phyloP scores from a whole-genome alignment of 306 rosid genomes.

The Medicago lupulina region DNA sequence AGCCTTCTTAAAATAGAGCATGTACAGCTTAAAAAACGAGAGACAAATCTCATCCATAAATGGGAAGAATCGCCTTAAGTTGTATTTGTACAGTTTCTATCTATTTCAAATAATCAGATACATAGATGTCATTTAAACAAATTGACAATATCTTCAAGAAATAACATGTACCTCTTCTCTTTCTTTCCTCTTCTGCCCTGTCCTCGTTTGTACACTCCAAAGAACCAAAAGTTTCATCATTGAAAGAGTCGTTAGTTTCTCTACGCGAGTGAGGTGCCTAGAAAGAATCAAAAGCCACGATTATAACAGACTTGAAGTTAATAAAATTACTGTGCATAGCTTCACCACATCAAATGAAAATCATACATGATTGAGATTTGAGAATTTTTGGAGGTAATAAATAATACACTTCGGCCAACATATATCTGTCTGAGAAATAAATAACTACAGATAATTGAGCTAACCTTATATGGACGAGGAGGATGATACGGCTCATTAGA shows the following conservation, averaged over 20 bases:
- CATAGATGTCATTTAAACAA: conserved; percentile 14
- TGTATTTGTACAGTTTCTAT: neutral
- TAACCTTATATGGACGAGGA: conserved; percentile 93
- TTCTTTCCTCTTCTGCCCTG: conserved; percentile 91
- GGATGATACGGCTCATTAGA: conserved; percentile 92
- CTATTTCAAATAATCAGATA: conserved; percentile 25
- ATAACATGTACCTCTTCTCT: conserved; percentile 83
- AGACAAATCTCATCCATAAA: neutral
- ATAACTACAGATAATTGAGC: conserved; percentile 25
- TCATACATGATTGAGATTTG: conserved; percentile 18
- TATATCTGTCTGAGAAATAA: conserved; percentile 19
- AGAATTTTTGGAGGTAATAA: conserved; percentile 9
- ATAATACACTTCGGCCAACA: conserved; percentile 28
- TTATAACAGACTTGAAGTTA: conserved; percentile 13
- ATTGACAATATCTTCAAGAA: conserved; percentile 31
- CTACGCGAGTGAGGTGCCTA: conserved; percentile 88
- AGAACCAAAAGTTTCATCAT: conserved; percentile 96
- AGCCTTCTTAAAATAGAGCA: neutral
- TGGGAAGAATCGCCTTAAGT: neutral
- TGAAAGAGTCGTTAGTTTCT: conserved; percentile 62
- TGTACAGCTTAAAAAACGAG: neutral
- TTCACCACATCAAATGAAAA: conserved; percentile 31
- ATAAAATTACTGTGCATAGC: conserved; percentile 33
- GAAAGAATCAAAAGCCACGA: conserved; percentile 40
- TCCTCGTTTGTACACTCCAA: conserved; percentile 75